Percentiles rank a stretch among this genome's conserved stretches.
Evolutionary conservation across 176 grass and related monocot genomes (phyloP).

Genomic region (Cenchrus purpureus): DNA sequence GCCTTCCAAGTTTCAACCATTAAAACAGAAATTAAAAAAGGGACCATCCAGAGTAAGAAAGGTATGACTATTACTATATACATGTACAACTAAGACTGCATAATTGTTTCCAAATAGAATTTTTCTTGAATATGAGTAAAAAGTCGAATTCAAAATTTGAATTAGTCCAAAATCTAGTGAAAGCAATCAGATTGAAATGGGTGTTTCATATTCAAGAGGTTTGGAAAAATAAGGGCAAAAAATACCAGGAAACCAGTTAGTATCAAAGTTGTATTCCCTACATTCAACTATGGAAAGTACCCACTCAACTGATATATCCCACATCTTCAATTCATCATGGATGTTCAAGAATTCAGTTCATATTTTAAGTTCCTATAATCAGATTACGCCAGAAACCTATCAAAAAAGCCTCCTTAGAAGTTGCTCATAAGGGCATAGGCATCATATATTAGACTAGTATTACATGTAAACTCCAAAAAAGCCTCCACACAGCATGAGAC

Average conservation of each 20-base stretch:
- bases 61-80: neutral
- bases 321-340: neutral
- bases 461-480: too few relatives aligned
- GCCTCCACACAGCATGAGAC: too few relatives aligned
- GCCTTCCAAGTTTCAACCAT: neutral
- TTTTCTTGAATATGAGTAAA: too few relatives aligned
- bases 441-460: neutral
- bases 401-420: neutral
- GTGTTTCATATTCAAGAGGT: neutral
- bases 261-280: neutral
- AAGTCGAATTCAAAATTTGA: too few relatives aligned
- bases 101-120: neutral
- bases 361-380: neutral
- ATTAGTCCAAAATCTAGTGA: too few relatives aligned
- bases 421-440: neutral
- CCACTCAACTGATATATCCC: neutral
- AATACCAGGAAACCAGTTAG: neutral
- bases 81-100: neutral
- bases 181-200: neutral
- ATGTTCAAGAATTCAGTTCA: conserved; percentile 1
- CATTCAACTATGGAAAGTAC: neutral
- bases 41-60: neutral
- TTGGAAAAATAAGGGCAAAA: neutral
- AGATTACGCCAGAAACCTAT: neutral
- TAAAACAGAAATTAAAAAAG: neutral